Percentiles rank a stretch among this genome's conserved stretches.
phyloP scores from a whole-genome alignment of 2,329 filamentous ascomycete species.

The Meredithiella fracta region DNA sequence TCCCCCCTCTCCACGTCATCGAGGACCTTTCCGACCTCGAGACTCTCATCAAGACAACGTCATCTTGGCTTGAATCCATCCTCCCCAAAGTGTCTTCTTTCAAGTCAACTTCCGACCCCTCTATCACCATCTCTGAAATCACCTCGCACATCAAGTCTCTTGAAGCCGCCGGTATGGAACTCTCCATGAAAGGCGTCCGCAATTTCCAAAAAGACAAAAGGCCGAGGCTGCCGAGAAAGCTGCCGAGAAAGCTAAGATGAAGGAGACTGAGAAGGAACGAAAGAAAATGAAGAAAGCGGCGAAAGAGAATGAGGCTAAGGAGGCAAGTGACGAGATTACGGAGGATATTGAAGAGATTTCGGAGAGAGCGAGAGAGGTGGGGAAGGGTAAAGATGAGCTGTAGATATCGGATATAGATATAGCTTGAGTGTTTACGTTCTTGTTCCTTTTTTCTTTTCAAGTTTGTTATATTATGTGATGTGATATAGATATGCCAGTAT shows the following conservation, averaged over 20 bases:
- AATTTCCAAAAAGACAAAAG: constrained; percentile 32
- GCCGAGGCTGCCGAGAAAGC: constrained; percentile 30
- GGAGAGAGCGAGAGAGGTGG: constrained; percentile 34
- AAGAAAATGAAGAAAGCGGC: constrained; percentile 18
- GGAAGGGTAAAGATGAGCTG: constrained; percentile 20
- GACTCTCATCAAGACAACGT: constrained; percentile 42
- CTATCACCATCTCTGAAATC: constrained; percentile 56
- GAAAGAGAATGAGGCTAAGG: constrained; percentile 21
- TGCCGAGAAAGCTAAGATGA: constrained; percentile 26
- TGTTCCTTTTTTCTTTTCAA: background rate
- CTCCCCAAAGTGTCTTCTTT: constrained; percentile 56
- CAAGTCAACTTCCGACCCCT: constrained; percentile 53
- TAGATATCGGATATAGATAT: constrained; percentile 1
- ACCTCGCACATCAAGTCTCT: constrained; percentile 52
- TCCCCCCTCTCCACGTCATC: constrained; percentile 51
- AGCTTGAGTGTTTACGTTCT: no score
- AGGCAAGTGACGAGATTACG: constrained; percentile 20
- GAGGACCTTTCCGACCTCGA: constrained; percentile 55
- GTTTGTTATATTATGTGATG: no score
- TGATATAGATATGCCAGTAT: no score
- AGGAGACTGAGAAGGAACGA: constrained; percentile 24
- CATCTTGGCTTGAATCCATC: constrained; percentile 61
- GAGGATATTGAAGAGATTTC: constrained; percentile 16
- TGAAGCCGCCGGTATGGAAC: constrained; percentile 50
- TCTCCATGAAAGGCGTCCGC: constrained; percentile 52